These are phyloP conservation scores for Kodamaea alishanica DNA, from an alignment of 1,139 yeast species.

Conservation along the genomic window DNA sequence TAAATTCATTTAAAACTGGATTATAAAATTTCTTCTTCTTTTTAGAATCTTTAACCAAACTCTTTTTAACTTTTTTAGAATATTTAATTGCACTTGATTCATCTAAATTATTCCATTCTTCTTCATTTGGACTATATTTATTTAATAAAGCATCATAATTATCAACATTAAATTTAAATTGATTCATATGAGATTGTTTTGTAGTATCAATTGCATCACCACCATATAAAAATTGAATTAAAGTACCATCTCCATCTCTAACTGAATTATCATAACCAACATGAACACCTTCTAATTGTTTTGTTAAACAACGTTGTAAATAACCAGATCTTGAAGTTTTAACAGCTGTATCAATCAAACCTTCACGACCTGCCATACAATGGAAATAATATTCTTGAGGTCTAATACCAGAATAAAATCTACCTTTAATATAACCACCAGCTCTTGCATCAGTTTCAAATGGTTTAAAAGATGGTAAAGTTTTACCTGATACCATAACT, in stretches of 20 bases:
- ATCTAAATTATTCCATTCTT: slow-evolving; percentile 68
- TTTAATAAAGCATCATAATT: slow-evolving; percentile 83
- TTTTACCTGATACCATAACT: slow-evolving; percentile 97
- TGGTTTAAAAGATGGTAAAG: slow-evolving; percentile 93
- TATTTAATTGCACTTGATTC: slow-evolving; percentile 77
- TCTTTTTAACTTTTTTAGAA: slow-evolving; percentile 77
- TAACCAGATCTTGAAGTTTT: slow-evolving; percentile 98
- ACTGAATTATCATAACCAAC: slow-evolving; percentile 92
- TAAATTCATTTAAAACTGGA: slow-evolving; percentile 81
- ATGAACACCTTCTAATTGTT: slow-evolving; percentile 96
- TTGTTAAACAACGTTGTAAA: slow-evolving; percentile 96
- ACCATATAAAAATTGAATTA: slow-evolving; percentile 94
- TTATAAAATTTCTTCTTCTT: slow-evolving; percentile 44
- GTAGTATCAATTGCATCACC: slow-evolving; percentile 96
- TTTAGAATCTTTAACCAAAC: slow-evolving; percentile 60
- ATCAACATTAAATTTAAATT: slow-evolving; percentile 88
- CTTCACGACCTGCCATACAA: slow-evolving; percentile 99
- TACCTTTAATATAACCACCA: slow-evolving; percentile 96
- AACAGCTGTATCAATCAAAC: slow-evolving; percentile 98
- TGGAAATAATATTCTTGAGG: slow-evolving; percentile 99
- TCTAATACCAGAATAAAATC: slow-evolving; percentile 95
- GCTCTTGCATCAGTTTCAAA: slow-evolving; percentile 97
- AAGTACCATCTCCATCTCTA: slow-evolving; percentile 91
- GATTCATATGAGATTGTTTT: slow-evolving; percentile 89
- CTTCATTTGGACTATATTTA: slow-evolving; percentile 83